Evolutionary conservation across 257 asterid genomes (phyloP), one percentile per base, ranked within the genome.

Genomic region (Osmanthus fragrans): DNA sequence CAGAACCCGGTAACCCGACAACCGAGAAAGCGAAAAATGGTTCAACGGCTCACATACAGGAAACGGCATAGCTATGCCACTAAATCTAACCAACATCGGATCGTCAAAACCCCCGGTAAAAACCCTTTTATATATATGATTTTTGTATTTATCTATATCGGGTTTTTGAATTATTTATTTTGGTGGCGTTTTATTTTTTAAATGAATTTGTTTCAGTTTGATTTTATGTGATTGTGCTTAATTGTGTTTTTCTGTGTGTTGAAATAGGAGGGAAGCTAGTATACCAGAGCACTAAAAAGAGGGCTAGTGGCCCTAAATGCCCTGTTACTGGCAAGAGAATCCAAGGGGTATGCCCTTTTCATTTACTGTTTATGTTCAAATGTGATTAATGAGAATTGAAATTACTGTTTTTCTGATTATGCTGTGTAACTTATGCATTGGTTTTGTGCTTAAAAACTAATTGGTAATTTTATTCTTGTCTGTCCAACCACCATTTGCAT

Each of bases 61-160:
- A 72, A 45, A 58, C 80, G 89, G 66, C 89, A 85, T 70, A 85
- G 89, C 80, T 85, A 85, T 83, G 89, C 89, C 40, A 85, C 89
- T 13, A 85, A 83, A 75, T 85, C 89, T 73, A 85, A 85, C 64
- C 85, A 85, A 56, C 89, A 85, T 64, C 72, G 89, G 51, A 63
- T 85, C 69, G 87, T 85, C 63, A 85, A 85, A 82, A 83, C 87
- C 36, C 89, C 87, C 13, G 89, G 89, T 81, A 63, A 63, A 27
- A 10, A 25, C 7, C 18, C 7, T 27, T 3, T 54, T 51, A 5
- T 1, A 54, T 54, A 54, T 47, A 47, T 47, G n/a, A 16, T 47
- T 4, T 47, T 15, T 47, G n/a, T 7, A 54, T 5, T n/a, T n/a
- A 54, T 54, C 11, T 63, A 11, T 3, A 63, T 63, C 12, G 2